These are phyloP conservation scores for Candida awuae DNA, from an alignment of 805 yeast species.

Conservation along the genomic window DNA sequence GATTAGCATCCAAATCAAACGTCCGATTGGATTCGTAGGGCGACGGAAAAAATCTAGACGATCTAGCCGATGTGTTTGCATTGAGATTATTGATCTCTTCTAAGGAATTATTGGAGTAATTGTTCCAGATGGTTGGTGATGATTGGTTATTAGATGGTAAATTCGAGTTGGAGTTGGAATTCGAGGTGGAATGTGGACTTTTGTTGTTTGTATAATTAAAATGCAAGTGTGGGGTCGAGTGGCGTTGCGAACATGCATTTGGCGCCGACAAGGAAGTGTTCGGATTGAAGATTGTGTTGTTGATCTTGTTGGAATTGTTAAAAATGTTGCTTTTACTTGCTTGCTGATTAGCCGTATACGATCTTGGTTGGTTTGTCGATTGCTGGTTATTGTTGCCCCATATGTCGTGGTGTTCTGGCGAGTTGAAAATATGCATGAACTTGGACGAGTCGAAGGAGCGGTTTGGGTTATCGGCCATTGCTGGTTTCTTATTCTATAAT, in stretches of 20 bases:
- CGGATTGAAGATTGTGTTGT: not conserved
- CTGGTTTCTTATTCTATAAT: not conserved
- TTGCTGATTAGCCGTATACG: not conserved
- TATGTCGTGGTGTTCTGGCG: not conserved
- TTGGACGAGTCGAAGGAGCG: not conserved
- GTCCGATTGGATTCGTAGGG: slow-evolving; percentile 13
- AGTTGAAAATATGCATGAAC: not conserved
- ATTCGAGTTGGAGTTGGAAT: slow-evolving; percentile 2
- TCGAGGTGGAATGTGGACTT: not conserved
- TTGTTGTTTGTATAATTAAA: not conserved
- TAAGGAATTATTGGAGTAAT: slow-evolving; percentile 15
- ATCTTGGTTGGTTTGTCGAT: not conserved
- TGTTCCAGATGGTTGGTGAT: slow-evolving; percentile 23
- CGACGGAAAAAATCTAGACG: slow-evolving; percentile 30
- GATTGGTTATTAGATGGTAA: slow-evolving; percentile 12
- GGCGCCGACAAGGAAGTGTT: slow-evolving; percentile 5
- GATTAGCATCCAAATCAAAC: not conserved
- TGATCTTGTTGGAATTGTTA: no score
- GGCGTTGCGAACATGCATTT: slow-evolving; percentile 2
- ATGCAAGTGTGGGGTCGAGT: slow-evolving; percentile 1
- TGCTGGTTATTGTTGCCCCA: not conserved
- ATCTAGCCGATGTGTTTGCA: not conserved
- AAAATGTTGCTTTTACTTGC: not conserved
- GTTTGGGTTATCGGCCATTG: not conserved
- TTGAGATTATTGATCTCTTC: slow-evolving; percentile 21